These are phyloP conservation scores for Cercospora brassicicola DNA, from an alignment of 2,329 filamentous ascomycete genomes.

Conservation along the genomic window DNA sequence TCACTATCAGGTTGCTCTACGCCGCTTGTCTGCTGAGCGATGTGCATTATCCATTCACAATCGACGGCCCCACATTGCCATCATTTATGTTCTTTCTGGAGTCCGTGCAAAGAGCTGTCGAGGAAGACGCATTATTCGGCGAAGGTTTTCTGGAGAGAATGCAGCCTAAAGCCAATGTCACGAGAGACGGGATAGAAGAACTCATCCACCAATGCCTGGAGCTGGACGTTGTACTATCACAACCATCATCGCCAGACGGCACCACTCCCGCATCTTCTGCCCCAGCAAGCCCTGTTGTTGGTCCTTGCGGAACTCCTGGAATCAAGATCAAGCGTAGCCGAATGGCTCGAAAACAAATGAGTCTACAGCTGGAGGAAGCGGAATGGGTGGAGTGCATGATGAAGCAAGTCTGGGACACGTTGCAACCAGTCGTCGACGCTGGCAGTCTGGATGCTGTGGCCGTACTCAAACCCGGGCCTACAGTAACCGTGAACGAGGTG, in stretches of 20 bases:
- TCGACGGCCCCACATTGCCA: conserved; percentile 39
- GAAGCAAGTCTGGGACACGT: conserved; percentile 45
- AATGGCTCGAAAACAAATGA: conserved; percentile 49
- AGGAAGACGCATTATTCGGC: conserved; percentile 48
- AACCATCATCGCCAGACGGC: conserved; percentile 30
- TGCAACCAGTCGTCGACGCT: conserved; percentile 25
- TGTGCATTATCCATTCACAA: conserved; percentile 40
- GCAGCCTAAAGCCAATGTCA: conserved; percentile 45
- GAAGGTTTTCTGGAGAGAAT: conserved; percentile 47
- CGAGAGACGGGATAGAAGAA: conserved; percentile 47
- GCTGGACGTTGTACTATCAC: conserved; percentile 38
- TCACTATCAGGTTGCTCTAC: conserved; percentile 49
- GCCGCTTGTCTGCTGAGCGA: conserved; percentile 51
- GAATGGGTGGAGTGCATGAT: conserved; percentile 46
- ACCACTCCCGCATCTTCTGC: conserved; percentile 27
- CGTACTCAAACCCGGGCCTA: conserved; percentile 24
- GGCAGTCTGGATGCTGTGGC: conserved; percentile 30
- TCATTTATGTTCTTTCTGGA: conserved; percentile 46
- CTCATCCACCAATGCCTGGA: conserved; percentile 51
- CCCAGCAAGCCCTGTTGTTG: conserved; percentile 28
- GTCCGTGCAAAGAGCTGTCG: conserved; percentile 44
- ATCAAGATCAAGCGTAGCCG: conserved; percentile 44
- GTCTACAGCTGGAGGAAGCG: conserved; percentile 47
- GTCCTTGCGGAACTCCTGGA: conserved; percentile 32
- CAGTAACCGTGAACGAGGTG: conserved; percentile 28